Conservation (phyloP, 2,329 filamentous ascomycete species). For the Monosporascus sp. region DNA sequence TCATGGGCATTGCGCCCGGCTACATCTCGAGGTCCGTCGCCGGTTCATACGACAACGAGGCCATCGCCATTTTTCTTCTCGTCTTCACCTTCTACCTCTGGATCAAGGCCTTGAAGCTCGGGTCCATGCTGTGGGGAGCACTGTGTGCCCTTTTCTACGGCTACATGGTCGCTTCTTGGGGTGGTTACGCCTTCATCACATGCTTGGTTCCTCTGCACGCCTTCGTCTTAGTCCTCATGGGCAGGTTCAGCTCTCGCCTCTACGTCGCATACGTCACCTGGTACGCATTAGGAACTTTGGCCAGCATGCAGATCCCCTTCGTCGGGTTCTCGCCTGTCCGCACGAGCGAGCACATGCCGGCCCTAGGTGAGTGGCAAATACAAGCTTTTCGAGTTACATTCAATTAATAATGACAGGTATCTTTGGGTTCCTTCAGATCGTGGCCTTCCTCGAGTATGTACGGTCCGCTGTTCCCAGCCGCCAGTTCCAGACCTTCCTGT, state of each 20-base stretch:
- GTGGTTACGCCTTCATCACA: constrained; percentile 99
- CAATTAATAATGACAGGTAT: constrained; percentile 55
- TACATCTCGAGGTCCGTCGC: constrained; percentile 98
- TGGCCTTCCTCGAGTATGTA: constrained; percentile 88
- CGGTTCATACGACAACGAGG: constrained; percentile 98
- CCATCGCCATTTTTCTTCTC: constrained; percentile 96
- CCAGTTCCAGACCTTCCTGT: constrained; percentile 89
- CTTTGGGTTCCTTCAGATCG: constrained; percentile 90
- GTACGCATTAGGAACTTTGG: constrained; percentile 93
- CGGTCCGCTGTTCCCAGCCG: constrained; percentile 82
- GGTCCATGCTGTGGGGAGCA: constrained; percentile 94
- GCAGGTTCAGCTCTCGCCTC: constrained; percentile 84
- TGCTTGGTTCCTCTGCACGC: constrained; percentile 92
- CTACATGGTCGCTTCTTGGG: constrained; percentile 99
- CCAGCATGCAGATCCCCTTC: constrained; percentile 99
- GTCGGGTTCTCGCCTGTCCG: constrained; percentile 95
- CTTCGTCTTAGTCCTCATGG: constrained; percentile 94
- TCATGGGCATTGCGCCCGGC: constrained; percentile 96
- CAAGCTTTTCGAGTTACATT: not conserved
- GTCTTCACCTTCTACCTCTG: constrained; percentile 98
- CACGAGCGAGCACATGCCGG: constrained; percentile 98
- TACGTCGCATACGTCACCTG: constrained; percentile 98
- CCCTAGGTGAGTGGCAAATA: constrained; percentile 60
- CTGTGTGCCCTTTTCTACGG: constrained; percentile 95
- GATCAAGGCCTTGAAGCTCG: constrained; percentile 97